Base-by-base conservation (phyloP, 257 asterid genomes). In the Ballota nigra region DNA sequence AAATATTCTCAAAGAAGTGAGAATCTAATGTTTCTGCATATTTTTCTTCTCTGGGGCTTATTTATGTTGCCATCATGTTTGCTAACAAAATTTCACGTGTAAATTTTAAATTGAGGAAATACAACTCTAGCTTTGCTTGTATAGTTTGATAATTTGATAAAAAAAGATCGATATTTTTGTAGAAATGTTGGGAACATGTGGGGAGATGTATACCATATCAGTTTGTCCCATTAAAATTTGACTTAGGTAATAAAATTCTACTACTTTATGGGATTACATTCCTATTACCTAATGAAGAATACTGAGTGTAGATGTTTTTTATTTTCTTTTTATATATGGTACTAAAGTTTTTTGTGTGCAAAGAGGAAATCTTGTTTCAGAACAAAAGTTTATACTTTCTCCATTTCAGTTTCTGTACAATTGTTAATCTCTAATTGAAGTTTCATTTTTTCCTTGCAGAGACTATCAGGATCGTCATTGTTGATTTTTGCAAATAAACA, bases 401-500 rank as follows among this genome's bases (percentile, higher is more conserved):
- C 4, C 41, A 10, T 69, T 58, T 43, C 24, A 7, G 33, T 66
- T 40, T 43, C 59, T 71, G 18, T 69, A 38, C 66, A 4, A 7
- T 52, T 61, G 69, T 19, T 68, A 55, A 20, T 61, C 34, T 71
- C 20, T 52, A 52, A 63, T 68, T 22, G 1, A 4, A 58, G 11
- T n/a, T 19, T 59, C 12, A 36, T 29, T 68, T 12, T 69, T 34
- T 63, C 18, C 22, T 66, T 73, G 16, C 94, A 92, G 98, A 86
- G 98, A 86, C 79, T 95, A 76, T 89, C 96, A 11, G 99, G 99
- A 78, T 85, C 97, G 65, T 92, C 97, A 2, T 82, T 92, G 82
- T 77, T 95, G 86, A 84, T 95, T 58, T 88, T 95, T 68, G 99
- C 99, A 31, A 95, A 95, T 79, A 95, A 95, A 83, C 99, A 95